A percentile compares a stretch with the other conserved stretches of the same genome.
phyloP scores from a whole-genome alignment of 345 rosid genomes.

The Syzygium oleosum region DNA sequence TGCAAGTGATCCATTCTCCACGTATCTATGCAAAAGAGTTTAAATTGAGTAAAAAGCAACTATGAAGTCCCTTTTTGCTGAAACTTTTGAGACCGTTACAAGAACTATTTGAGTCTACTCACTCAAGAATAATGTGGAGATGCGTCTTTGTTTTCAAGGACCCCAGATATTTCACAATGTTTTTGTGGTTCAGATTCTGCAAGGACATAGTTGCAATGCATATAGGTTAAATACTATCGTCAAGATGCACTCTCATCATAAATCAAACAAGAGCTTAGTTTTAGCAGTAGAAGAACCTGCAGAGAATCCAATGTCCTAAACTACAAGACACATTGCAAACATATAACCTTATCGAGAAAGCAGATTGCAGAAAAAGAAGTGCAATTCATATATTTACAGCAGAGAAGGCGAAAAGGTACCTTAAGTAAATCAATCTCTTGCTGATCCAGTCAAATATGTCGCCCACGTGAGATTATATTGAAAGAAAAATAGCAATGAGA shows the following conservation, averaged over 20 bases:
- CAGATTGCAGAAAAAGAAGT: background rate
- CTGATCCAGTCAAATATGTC: constrained; percentile 40
- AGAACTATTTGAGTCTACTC: constrained; percentile 26
- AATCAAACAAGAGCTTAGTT: constrained; percentile 1
- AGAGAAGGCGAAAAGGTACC: constrained; percentile 30
- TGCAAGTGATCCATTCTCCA: constrained; percentile 99
- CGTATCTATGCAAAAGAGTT: constrained; percentile 49
- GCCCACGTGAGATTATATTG: background rate
- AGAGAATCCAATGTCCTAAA: background rate
- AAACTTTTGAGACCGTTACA: background rate
- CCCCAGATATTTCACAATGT: constrained; percentile 97
- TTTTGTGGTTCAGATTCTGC: constrained; percentile 96
- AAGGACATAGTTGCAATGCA: background rate
- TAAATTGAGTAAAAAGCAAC: constrained; percentile 1
- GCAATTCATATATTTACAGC: background rate
- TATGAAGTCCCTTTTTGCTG: background rate
- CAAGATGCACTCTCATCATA: background rate
- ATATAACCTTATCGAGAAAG: background rate
- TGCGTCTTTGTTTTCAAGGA: constrained; percentile 87
- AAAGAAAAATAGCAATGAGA: constrained; percentile 23
- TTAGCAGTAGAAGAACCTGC: background rate
- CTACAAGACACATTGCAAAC: background rate
- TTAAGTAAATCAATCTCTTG: constrained; percentile 98
- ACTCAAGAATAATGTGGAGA: constrained; percentile 98
- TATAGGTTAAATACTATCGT: background rate